These are phyloP conservation scores for Cryptosporidium ubiquitum DNA, from an alignment of 169 alveolate genomes.

Conservation along the genomic window DNA sequence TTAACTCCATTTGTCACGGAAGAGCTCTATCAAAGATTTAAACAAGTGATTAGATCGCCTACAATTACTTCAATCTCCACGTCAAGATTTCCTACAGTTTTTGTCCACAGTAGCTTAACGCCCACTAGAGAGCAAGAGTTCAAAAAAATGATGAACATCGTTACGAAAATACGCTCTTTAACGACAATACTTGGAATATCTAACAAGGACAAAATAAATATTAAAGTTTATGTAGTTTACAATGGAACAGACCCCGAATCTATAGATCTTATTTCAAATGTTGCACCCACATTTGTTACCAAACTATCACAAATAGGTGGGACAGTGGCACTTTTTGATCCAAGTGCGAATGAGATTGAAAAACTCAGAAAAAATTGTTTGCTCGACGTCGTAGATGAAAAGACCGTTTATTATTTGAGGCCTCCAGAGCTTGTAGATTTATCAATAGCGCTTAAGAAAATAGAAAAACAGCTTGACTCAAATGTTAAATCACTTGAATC, in stretches of 20 bases:
- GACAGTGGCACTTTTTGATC: constrained; percentile 7
- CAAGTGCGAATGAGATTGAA: neutral
- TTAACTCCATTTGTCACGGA: constrained; percentile 97
- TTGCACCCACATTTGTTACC: constrained; percentile 34
- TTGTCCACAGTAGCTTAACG: constrained; percentile 80
- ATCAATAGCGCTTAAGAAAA: constrained; percentile 77
- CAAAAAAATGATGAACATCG: constrained; percentile 51
- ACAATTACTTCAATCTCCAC: constrained; percentile 76
- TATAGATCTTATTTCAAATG: constrained; percentile 9
- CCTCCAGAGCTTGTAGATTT: constrained; percentile 78
- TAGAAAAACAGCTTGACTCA: constrained; percentile 80
- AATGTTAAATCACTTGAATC: constrained; percentile 80
- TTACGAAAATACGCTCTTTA: constrained; percentile 75
- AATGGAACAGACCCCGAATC: constrained; percentile 7
- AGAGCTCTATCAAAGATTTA: constrained; percentile 94
- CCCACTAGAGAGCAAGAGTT: constrained; percentile 32
- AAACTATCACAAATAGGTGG: constrained; percentile 18
- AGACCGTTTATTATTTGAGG: constrained; percentile 75
- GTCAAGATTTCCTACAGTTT: neutral
- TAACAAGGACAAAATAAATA: constrained; percentile 31
- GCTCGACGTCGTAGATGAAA: constrained; percentile 78
- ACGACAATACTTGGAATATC: constrained; percentile 65
- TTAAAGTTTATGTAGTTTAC: constrained; percentile 21
- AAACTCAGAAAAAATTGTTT: constrained; percentile 25
- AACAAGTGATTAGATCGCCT: constrained; percentile 77